Percentiles rank a stretch among this genome's conserved stretches.
phyloP scores from a whole-genome alignment of 495 filamentous ascomycete species.

The Podospora pseudoanserina region DNA sequence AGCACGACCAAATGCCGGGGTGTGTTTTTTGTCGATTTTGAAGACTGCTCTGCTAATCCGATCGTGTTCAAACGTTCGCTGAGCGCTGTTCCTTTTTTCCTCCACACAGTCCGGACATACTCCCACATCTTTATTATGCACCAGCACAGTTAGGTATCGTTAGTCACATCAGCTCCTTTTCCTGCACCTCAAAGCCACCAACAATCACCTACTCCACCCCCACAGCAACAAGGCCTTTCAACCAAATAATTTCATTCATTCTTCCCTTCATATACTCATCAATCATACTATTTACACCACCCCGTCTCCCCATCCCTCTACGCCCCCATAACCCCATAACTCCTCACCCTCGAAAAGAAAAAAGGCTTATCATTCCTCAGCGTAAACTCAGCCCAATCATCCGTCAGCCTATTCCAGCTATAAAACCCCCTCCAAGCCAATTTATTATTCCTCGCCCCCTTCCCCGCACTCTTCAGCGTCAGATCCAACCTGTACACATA shows the following conservation, averaged over 20 bases:
- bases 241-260: neutral
- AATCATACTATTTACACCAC: neutral
- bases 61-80: neutral
- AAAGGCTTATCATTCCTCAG: constrained; percentile 81
- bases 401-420: constrained; percentile 84
- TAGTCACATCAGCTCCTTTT: no score
- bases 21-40: no score
- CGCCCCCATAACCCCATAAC: constrained; percentile 52
- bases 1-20: no score
- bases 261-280: constrained; percentile 2
- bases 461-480: constrained; percentile 56
- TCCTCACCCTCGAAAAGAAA: constrained; percentile 82
- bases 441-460: constrained; percentile 68
- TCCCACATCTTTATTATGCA: neutral
- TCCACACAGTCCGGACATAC: neutral
- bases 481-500: constrained; percentile 82
- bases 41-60: no score
- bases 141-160: neutral
- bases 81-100: neutral
- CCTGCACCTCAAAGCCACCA: no score
- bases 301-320: neutral
- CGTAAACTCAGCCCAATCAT: constrained; percentile 85
- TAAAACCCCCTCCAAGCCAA: constrained; percentile 86
- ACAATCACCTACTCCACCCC: no score
- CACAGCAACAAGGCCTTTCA: neutral